Conservation (phyloP, 1,284 basidiomycete genomes). For the Ustilago loliicola region DNA sequence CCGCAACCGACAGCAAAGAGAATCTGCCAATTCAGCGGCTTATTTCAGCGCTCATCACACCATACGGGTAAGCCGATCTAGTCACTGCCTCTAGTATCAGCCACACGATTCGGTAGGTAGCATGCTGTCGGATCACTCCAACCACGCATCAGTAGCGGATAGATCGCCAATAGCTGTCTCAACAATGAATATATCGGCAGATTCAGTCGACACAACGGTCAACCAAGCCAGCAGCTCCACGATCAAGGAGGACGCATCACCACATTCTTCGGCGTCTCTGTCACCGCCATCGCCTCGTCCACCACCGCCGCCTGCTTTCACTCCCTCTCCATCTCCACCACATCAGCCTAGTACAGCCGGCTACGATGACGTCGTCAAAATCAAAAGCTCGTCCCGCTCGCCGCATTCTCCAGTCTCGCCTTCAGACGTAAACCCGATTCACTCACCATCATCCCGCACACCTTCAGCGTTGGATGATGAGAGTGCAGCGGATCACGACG, state of each 20-base stretch:
- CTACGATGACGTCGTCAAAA: not conserved
- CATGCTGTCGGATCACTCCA: slow-evolving; percentile 11
- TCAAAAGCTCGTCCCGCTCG: slow-evolving; percentile 1
- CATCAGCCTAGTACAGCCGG: slow-evolving; percentile 13
- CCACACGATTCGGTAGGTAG: not conserved
- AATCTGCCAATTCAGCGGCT: not conserved
- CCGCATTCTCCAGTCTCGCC: slow-evolving; percentile 10
- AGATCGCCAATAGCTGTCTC: not conserved
- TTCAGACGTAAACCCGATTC: slow-evolving; percentile 9
- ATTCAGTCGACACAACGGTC: not conserved
- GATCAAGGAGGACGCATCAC: slow-evolving; percentile 12
- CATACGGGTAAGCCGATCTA: not conserved
- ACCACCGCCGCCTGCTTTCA: slow-evolving; percentile 46
- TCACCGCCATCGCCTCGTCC: slow-evolving; percentile 32
- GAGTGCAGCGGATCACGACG: slow-evolving; percentile 18
- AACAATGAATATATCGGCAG: not conserved
- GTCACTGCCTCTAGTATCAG: not conserved
- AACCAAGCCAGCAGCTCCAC: slow-evolving; percentile 1
- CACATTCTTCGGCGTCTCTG: slow-evolving; percentile 30
- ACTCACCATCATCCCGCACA: slow-evolving; percentile 10
- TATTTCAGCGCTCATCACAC: not conserved
- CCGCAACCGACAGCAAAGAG: slow-evolving; percentile 6
- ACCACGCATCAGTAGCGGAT: slow-evolving; percentile 1
- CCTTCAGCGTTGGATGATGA: slow-evolving; percentile 28
- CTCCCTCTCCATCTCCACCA: slow-evolving; percentile 45